Evolutionary conservation across 306 rosid genomes (phyloP).

Genomic region (Corylus heterophylla): DNA sequence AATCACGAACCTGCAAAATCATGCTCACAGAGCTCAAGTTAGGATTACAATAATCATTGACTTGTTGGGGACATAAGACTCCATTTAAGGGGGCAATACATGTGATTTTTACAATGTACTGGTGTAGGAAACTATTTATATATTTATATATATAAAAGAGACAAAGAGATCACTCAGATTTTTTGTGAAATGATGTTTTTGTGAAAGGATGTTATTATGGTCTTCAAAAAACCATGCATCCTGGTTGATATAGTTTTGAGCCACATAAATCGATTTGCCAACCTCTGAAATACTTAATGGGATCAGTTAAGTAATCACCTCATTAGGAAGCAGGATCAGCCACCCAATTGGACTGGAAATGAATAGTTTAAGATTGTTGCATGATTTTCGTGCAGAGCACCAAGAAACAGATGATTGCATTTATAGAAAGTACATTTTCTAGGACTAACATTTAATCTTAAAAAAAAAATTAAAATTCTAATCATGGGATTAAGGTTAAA

Average conservation of each 20-base stretch:
- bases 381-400: neutral
- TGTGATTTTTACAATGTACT: neutral
- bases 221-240: neutral
- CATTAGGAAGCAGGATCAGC: neutral
- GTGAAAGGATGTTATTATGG: neutral
- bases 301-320: neutral
- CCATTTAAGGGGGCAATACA: neutral
- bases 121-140: neutral
- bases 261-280: neutral
- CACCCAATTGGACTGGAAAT: neutral
- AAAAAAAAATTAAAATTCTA: neutral
- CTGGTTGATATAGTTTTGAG: neutral
- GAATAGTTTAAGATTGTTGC: neutral
- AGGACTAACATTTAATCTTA: neutral
- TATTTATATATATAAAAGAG: neutral
- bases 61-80: neutral
- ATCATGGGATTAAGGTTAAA: neutral
- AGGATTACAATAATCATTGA: constrained; percentile 2
- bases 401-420: neutral
- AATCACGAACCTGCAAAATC: constrained; percentile 67
- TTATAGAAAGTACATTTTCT: neutral
- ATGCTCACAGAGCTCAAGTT: constrained; percentile 15
- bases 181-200: neutral
- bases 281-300: neutral
- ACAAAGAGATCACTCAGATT: neutral